Evolutionary conservation across 2,329 filamentous ascomycete genomes (phyloP), one percentile per base, ranked within the genome.

Genomic region (Ramularia endophylla): DNA sequence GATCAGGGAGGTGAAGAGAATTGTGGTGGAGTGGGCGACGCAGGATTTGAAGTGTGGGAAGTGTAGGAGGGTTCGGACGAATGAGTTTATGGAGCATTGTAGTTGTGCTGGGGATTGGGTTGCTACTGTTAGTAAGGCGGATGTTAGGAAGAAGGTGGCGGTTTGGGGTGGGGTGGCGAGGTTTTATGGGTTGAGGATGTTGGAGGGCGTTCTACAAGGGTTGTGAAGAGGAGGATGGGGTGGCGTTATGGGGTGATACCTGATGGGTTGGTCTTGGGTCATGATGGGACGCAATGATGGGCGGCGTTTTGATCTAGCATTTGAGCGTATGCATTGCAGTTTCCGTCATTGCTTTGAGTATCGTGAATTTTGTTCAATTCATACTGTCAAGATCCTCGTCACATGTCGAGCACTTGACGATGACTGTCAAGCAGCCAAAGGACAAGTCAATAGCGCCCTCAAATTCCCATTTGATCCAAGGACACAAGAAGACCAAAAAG

Each of bases 41-140:
- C 90, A 97, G 67, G 92, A 98, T 63, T 66, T 97, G 43, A 87
- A 87, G 65, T 98, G 92, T 62, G 78, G 75, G 22, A 87, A 87
- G 53, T 81, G 78, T 55, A 64, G 63, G 30, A 56, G 67, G 3
- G 65, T 95, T 28, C 72, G 87, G 59, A 74, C 86, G 29, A 97
- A 95, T 61, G 90, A 95, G 58, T 94, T 97, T 56, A 88, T 92
- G 81, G 90, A 95, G 63, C 89, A 97, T 65, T 98, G 94, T 65
- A 84, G 82, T 8, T 98, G 92, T 70, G 87, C 86, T 47, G 92
- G 92, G 3, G 76, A 77, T 44, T 98, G 92, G 92, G 75, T 73
- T 13, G 79, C 79, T 51, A 86, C 80, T 15, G 72, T 89, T 45
- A 76, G 81, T 52, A 73, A 75, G 50, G 78, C 75, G 20, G 84